These are phyloP conservation scores for Fusarium tuaranense DNA, from an alignment of 2,329 filamentous ascomycete genomes.

Conservation along the genomic window DNA sequence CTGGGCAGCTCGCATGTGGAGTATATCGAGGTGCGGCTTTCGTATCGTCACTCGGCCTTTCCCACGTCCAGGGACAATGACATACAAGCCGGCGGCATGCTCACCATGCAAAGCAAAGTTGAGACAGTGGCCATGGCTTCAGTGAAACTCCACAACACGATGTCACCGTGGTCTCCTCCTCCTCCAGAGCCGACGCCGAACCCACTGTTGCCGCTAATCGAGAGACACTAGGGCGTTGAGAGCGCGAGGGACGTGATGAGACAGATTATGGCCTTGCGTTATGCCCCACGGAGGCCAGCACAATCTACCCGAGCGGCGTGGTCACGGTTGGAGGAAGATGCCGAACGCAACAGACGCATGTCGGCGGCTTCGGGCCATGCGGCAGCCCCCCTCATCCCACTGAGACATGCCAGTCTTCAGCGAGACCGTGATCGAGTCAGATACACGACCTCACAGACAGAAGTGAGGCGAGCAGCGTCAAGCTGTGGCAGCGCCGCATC, in stretches of 20 bases:
- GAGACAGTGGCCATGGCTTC: constrained; percentile 65
- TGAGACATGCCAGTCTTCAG: constrained; percentile 41
- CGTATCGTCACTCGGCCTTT: constrained; percentile 69
- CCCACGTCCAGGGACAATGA: constrained; percentile 47
- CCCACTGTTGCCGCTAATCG: constrained; percentile 58
- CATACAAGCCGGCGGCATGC: constrained; percentile 50
- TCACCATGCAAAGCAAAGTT: constrained; percentile 59
- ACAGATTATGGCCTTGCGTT: constrained; percentile 40
- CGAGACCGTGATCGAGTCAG: neutral
- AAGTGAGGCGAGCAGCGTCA: constrained; percentile 16
- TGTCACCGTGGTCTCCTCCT: constrained; percentile 65
- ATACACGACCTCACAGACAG: neutral
- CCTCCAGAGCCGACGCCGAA: constrained; percentile 49
- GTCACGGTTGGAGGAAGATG: constrained; percentile 1
- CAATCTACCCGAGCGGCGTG: neutral
- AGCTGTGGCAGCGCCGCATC: constrained; percentile 17
- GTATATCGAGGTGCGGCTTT: constrained; percentile 65
- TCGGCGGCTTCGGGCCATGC: constrained; percentile 8
- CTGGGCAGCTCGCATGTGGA: constrained; percentile 61
- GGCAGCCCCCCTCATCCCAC: constrained; percentile 32
- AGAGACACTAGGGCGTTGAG: constrained; percentile 61
- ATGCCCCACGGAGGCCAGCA: constrained; percentile 11
- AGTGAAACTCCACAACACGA: constrained; percentile 60
- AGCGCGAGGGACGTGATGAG: constrained; percentile 58
- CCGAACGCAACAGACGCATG: neutral